Evolutionary conservation across 2,329 filamentous ascomycete species (phyloP), one percentile per base, ranked within the genome.

Genomic region (Trichoderma hamatum): DNA sequence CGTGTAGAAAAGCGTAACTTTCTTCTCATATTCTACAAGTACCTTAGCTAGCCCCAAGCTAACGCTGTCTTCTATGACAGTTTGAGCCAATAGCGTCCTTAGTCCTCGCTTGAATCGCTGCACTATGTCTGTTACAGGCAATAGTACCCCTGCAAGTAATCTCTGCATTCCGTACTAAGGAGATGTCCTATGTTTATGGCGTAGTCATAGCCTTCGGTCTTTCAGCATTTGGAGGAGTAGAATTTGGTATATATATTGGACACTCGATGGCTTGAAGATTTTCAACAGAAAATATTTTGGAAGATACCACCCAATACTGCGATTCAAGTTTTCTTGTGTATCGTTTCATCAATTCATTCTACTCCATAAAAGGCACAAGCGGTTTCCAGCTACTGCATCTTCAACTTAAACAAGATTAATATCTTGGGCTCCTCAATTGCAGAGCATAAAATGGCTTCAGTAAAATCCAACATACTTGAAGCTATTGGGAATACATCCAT

Each of bases 401-500:
- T 49, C 46, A 21, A 49, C 10, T 24, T 24, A 5, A 24, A 13
- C 46, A 49, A 49, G 9, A 49, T 10, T 13, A 11, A 11, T 24
- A 13, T 21, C n/a, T 24, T 3, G 13, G 4, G 4, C 21, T 49
- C 46, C 3, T 49, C 46, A 3, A 3, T 14, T 21, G 9, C 58
- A 11, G 1, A n/a, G 9, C 0, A 21, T 3, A 32, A 30, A 3
- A 67, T 67, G 65, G 10, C 43, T 39, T 19, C 56, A 11, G 7
- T 49, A 11, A 30, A 28, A 43, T 56, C 28, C 11, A 54, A 60
- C 16, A 67, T 67, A 21, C 65, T 67, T 51, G 43, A 67, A 19
- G 54, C 26, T 1, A 67, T 67, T 36, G 65, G 65, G 16, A 54
- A 67, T 14, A 67, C 65, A 3, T 52, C 54, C 16, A 46, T 67